These are phyloP conservation scores for Picea abies DNA, from an alignment of 83 land plant species.

Conservation along the genomic window DNA sequence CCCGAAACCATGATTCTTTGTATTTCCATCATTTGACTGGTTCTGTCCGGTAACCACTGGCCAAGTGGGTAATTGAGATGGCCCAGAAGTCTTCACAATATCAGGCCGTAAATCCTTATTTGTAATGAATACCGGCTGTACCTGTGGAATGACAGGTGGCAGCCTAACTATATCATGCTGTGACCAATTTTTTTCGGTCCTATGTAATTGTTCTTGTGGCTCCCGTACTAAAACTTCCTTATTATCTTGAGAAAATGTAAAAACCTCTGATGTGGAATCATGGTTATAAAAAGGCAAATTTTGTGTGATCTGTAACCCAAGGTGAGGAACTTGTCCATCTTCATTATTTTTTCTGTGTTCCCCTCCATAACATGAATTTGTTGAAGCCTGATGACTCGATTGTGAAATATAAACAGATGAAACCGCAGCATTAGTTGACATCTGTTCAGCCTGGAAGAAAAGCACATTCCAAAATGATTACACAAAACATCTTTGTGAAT, in stretches of 20 bases:
- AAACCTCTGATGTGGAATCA: constrained; percentile 6
- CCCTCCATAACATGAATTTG: not conserved
- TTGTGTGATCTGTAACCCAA: constrained; percentile 1
- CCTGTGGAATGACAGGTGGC: not conserved
- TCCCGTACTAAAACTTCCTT: constrained; percentile 2
- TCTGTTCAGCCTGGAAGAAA: constrained; percentile 14
- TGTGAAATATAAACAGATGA: constrained; percentile 4
- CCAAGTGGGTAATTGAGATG: not conserved
- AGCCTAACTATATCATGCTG: not conserved
- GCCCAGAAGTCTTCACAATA: not conserved
- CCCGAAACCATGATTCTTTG: not conserved
- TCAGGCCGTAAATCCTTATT: not conserved
- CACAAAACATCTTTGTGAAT: not conserved
- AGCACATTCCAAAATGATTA: constrained; percentile 4
- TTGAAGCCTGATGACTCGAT: not conserved
- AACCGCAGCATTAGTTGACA: constrained; percentile 2
- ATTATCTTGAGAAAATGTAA: not conserved
- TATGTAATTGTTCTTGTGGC: constrained; percentile 1
- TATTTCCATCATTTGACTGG: not conserved
- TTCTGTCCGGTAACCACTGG: not conserved
- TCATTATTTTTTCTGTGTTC: constrained; percentile 1
- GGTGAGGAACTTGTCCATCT: not conserved
- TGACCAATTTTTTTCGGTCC: not conserved
- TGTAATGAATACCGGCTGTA: not conserved
- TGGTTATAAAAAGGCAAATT: not conserved